Percentiles rank a stretch among this genome's conserved stretches.
These are phyloP conservation scores for Clitopilus passeckerianus DNA, from an alignment of 768 basidiomycete species.

Conservation along the genomic window DNA sequence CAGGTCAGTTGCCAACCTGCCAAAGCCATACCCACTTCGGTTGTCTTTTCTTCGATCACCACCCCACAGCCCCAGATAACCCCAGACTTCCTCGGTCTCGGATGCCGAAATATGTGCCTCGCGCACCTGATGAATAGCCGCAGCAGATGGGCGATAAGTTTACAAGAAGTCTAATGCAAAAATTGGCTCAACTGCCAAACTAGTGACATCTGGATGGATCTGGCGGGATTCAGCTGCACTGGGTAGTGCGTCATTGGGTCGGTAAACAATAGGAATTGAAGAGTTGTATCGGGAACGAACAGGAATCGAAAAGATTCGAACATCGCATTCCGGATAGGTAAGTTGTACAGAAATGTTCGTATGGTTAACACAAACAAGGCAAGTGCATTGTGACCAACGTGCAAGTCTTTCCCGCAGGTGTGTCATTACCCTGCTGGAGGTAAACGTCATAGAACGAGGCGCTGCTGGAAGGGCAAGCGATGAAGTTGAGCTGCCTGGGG, in stretches of 20 bases:
- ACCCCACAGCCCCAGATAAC: not conserved
- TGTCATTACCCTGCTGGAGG: slow-evolving; percentile 46
- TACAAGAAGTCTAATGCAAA: no score
- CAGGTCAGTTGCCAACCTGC: not conserved
- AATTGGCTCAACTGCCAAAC: no score
- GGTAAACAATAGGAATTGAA: not conserved
- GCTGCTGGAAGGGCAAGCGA: slow-evolving; percentile 41
- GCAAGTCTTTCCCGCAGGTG: slow-evolving; percentile 32
- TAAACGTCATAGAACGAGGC: slow-evolving; percentile 39
- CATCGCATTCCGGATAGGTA: not conserved
- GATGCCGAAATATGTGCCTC: not conserved
- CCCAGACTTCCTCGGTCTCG: not conserved
- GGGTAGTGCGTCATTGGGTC: not conserved
- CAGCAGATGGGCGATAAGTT: not conserved
- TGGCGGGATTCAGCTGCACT: not conserved
- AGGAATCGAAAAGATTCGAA: not conserved
- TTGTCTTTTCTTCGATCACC: no score
- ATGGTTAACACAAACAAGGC: slow-evolving; percentile 36
- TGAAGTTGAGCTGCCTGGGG: slow-evolving; percentile 50
- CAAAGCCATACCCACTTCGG: not conserved
- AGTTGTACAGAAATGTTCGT: not conserved
- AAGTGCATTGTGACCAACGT: slow-evolving; percentile 36
- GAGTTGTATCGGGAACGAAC: not conserved
- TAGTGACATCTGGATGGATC: no score
- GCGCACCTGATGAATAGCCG: not conserved